Base-by-base conservation (phyloP, 1,139 yeast species). In the Candida freyschussii region DNA sequence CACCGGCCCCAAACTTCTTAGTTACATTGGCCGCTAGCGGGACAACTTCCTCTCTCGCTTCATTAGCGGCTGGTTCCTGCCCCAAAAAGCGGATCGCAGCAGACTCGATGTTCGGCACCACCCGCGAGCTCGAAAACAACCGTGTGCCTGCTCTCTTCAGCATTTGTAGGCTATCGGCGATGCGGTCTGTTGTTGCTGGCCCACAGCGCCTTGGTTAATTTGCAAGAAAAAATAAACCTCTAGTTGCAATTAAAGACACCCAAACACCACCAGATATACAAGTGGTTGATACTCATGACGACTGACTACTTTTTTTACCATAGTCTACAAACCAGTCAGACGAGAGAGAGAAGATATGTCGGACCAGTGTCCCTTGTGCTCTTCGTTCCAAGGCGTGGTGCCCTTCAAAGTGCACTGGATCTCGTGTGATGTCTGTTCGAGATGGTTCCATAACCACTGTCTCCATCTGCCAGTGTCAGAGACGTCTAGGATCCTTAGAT, bases 371-470 rank as follows among this genome's bases (percentile, higher is more conserved):
- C 40, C 47, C 0, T 14, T 18, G 14, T 45, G 50, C 17, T 13
- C 28, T 2, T 6, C 17, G 5, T 36, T 20, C 27, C 24, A 12
- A 2, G 35, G 33, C 1, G 19, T 22, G 1, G 22, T 32, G 2
- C 50, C 49, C 3, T 30, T 34, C 11, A 27, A 26, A 7, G 33
- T 52, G 33, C 37, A 51, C 33, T 80, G 89, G 91, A 60, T 81
- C 10, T 74, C 67, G 36, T 82, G 93, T 50, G 78, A 73, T 22
- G 49, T 53, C 4, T 82, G 93, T 52, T 47, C 59, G 11, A 63
- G 59, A 34, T 80, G 91, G 91, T 77, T 54, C 51, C 93, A 82
- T 50, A 52, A 61, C 11, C 50, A 47, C 6, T 82, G 93, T 53
- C 50, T 75, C 4, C 47, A 56, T 0, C 44, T 78, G 17, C 45